These are phyloP conservation scores for Fraxinus baroniana DNA, from an alignment of 305 asterid genomes.

Conservation along the genomic window DNA sequence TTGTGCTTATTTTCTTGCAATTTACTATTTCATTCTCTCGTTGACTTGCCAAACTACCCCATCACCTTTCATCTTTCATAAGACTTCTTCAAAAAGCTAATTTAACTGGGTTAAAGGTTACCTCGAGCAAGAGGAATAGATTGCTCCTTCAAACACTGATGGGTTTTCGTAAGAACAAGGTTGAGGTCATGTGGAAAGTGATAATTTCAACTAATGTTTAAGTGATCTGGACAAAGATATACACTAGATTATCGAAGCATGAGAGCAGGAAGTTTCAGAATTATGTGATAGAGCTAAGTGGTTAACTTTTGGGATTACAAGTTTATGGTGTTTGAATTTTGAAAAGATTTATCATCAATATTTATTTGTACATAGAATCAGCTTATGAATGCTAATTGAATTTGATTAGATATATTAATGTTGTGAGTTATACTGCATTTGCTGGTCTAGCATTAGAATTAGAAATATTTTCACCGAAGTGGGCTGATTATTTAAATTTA, in stretches of 20 bases:
- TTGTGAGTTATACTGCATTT: too few relatives aligned
- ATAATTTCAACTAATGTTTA: background rate
- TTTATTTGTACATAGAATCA: too few relatives aligned
- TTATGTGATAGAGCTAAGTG: background rate
- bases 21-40: background rate
- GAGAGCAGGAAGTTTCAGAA: background rate
- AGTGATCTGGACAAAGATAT: background rate
- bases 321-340: too few relatives aligned
- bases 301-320: too few relatives aligned
- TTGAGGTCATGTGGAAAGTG: background rate
- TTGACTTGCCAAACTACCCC: background rate
- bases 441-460: too few relatives aligned
- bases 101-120: background rate
- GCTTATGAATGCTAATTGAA: too few relatives aligned
- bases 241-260: background rate
- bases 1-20: background rate
- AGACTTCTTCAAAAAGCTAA: background rate
- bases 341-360: too few relatives aligned
- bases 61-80: background rate
- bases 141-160: background rate
- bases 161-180: background rate
- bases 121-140: background rate
- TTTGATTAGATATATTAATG: too few relatives aligned
- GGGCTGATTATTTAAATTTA: too few relatives aligned
- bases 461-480: too few relatives aligned